Evolutionary conservation across 345 rosid species (phyloP).

Genomic region (Gossypium longicalyx): DNA sequence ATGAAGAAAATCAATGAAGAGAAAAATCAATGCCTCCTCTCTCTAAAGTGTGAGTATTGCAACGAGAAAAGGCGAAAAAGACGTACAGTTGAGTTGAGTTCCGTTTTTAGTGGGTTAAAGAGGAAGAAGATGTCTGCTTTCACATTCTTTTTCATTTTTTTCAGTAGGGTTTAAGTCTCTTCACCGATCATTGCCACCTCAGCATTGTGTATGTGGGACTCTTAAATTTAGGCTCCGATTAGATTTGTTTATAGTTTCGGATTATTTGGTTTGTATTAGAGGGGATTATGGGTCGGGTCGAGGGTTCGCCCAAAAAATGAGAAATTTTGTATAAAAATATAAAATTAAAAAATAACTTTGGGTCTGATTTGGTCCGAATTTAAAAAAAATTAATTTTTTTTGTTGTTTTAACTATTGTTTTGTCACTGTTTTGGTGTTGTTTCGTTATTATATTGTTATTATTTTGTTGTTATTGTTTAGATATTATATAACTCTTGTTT

Average conservation of each 20-base stretch:
- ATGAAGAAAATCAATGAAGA: not conserved
- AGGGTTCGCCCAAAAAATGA: no score
- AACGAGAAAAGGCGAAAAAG: not conserved
- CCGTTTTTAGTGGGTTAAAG: not conserved
- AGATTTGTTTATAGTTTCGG: no score
- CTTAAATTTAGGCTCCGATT: no score
- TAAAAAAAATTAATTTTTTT: accelerated
- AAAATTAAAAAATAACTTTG: accelerated
- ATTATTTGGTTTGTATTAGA: no score
- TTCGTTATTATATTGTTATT: accelerated
- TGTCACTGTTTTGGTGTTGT: accelerated
- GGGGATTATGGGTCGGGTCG: no score
- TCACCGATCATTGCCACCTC: conserved; percentile 1
- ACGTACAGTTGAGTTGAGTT: not conserved
- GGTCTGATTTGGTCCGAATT: accelerated
- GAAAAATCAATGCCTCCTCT: not conserved
- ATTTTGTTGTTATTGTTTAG: accelerated
- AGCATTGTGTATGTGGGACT: not conserved
- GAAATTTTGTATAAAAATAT: no score
- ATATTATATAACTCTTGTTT: no score
- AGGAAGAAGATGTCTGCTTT: not conserved
- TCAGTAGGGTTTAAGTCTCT: not conserved
- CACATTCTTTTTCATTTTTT: no score
- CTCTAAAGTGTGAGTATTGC: not conserved
- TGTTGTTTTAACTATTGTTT: no score